Percentiles rank a stretch among this genome's conserved stretches.
Evolutionary conservation across 2,329 filamentous ascomycete species (phyloP).

Genomic region (Penicillium sclerotiorum): DNA sequence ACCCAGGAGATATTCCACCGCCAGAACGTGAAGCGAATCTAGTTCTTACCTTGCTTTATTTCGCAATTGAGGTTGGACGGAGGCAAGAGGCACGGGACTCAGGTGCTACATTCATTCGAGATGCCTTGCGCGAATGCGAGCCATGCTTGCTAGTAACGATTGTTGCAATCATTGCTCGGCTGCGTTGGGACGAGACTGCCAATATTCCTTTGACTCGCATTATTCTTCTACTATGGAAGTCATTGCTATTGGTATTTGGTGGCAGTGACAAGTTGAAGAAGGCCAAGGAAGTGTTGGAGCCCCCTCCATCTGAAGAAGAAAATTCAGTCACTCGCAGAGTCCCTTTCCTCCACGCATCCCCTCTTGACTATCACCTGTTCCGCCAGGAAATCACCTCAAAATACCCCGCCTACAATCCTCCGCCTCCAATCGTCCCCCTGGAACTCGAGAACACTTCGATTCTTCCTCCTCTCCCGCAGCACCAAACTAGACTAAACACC

Average conservation of each 20-base stretch:
- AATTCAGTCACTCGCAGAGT: constrained; percentile 60
- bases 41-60: constrained; percentile 47
- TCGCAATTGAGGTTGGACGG: constrained; percentile 46
- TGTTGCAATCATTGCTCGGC: constrained; percentile 67
- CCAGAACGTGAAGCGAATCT: constrained; percentile 46
- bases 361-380: constrained; percentile 93
- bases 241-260: constrained; percentile 81
- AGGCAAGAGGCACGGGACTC: constrained; percentile 35
- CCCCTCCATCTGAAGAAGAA: constrained; percentile 52
- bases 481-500: constrained; percentile 64
- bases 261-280: constrained; percentile 72
- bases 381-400: constrained; percentile 97
- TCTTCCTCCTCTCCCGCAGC: constrained; percentile 78
- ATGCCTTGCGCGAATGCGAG: constrained; percentile 56
- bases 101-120: constrained; percentile 27
- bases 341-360: constrained; percentile 86
- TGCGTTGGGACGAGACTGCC: constrained; percentile 68
- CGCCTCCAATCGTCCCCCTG: constrained; percentile 77
- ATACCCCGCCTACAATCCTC: constrained; percentile 94
- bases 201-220: constrained; percentile 66
- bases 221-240: constrained; percentile 88
- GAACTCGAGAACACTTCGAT: constrained; percentile 91
- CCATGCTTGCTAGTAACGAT: constrained; percentile 73
- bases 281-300: constrained; percentile 70
- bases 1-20: constrained; percentile 38